Conservation (phyloP, 805 yeast species). For the Metschnikowia lunata region DNA sequence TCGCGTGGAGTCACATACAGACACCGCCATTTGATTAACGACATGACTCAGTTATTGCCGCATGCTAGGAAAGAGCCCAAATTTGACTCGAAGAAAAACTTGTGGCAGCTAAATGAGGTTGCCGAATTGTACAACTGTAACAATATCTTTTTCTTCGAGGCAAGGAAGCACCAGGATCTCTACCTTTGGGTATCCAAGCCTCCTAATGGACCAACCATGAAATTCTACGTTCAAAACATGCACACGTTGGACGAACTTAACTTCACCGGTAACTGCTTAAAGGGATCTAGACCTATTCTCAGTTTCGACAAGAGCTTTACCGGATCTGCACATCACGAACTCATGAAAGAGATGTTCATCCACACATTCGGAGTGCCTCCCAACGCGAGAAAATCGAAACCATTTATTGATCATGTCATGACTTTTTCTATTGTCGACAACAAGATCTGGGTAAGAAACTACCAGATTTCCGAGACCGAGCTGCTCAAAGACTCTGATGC, state of each 20-base stretch:
- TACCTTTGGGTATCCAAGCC: constrained; percentile 94
- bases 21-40: constrained; percentile 90
- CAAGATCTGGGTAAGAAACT: constrained; percentile 93
- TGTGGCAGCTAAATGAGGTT: constrained; percentile 85
- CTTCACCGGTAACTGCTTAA: constrained; percentile 93
- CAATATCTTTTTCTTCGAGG: constrained; percentile 88
- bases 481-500: constrained; percentile 52
- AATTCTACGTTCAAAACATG: constrained; percentile 89
- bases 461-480: constrained; percentile 72
- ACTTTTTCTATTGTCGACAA: constrained; percentile 89
- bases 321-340: constrained; percentile 57
- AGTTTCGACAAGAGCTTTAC: constrained; percentile 80
- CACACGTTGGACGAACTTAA: constrained; percentile 95
- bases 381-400: constrained; percentile 84
- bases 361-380: constrained; percentile 95
- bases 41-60: constrained; percentile 74
- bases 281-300: constrained; percentile 90
- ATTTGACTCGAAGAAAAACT: constrained; percentile 85
- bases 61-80: constrained; percentile 96
- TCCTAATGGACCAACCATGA: constrained; percentile 95
- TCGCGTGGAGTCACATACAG: constrained; percentile 94
- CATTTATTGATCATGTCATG: constrained; percentile 93
- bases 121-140: constrained; percentile 97
- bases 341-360: constrained; percentile 77
- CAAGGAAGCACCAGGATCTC: constrained; percentile 92